These are phyloP conservation scores for Butyriboletus appendiculatus DNA, from an alignment of 1,284 basidiomycete genomes.

Conservation along the genomic window DNA sequence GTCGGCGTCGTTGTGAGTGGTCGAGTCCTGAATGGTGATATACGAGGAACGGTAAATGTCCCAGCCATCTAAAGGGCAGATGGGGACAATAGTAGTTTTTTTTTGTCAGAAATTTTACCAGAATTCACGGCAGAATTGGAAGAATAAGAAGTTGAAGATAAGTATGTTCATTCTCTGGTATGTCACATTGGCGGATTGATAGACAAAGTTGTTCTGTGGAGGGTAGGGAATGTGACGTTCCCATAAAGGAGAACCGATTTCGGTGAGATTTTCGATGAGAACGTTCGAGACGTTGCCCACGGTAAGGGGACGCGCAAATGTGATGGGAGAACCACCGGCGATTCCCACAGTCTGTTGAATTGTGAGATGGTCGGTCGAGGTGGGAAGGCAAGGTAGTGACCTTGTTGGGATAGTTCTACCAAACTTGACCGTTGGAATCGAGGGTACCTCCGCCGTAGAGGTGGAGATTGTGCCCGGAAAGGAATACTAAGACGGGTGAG, in stretches of 20 bases:
- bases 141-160: slow-evolving; percentile 27
- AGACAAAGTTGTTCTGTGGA: slow-evolving; percentile 32
- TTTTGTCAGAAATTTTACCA: slow-evolving; percentile 1
- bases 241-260: slow-evolving; percentile 40
- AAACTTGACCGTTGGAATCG: slow-evolving; percentile 42
- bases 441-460: slow-evolving; percentile 45
- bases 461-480: slow-evolving; percentile 46
- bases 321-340: slow-evolving; percentile 26
- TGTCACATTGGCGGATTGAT: slow-evolving; percentile 31
- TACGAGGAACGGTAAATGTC: slow-evolving; percentile 47
- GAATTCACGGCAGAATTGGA: slow-evolving; percentile 26
- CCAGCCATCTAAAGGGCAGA: slow-evolving; percentile 41
- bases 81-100: not conserved
- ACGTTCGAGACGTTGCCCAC: slow-evolving; percentile 48
- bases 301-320: slow-evolving; percentile 48
- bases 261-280: slow-evolving; percentile 41
- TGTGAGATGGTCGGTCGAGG: slow-evolving; percentile 12
- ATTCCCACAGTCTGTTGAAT: slow-evolving; percentile 19
- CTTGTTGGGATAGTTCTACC: slow-evolving; percentile 37
- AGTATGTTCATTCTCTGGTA: slow-evolving; percentile 29
- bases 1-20: slow-evolving; percentile 45
- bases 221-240: not conserved
- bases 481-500: slow-evolving; percentile 37
- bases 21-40: slow-evolving; percentile 40
- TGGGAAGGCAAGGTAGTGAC: slow-evolving; percentile 7